Conservation (phyloP, 495 filamentous ascomycete species). For the Lophiostoma macrostomum region DNA sequence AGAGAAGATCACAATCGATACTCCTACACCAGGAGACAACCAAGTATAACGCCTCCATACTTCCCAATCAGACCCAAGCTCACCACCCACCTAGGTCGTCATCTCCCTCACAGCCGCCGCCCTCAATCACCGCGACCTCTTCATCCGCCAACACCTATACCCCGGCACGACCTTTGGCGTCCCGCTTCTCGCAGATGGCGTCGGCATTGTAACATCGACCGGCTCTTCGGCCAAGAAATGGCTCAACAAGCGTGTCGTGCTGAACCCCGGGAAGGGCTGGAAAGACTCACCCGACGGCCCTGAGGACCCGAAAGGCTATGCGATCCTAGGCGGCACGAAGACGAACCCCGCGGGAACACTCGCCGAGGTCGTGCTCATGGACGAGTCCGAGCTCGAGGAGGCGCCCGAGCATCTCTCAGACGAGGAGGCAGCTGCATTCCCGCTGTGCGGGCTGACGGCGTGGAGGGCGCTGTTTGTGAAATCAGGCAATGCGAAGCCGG, state of each 20-base stretch:
- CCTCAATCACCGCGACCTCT: slow-evolving; percentile 89
- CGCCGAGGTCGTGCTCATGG: slow-evolving; percentile 67
- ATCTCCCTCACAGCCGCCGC: slow-evolving; percentile 70
- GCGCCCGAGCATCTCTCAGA: slow-evolving; percentile 68
- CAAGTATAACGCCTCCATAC: slow-evolving; percentile 13
- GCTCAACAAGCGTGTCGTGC: slow-evolving; percentile 65
- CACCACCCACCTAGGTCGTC: slow-evolving; percentile 46
- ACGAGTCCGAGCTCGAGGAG: slow-evolving; percentile 67
- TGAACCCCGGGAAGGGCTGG: slow-evolving; percentile 77
- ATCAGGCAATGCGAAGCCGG: slow-evolving; percentile 39
- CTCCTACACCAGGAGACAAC: slow-evolving; percentile 24
- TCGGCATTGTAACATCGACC: slow-evolving; percentile 63
- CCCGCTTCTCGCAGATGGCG: slow-evolving; percentile 77
- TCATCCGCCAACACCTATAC: slow-evolving; percentile 89
- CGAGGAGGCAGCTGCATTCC: slow-evolving; percentile 74
- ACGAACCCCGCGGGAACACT: slow-evolving; percentile 62
- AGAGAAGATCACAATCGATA: slow-evolving; percentile 33
- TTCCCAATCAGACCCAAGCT: background rate
- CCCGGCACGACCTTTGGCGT: slow-evolving; percentile 72
- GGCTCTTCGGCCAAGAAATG: slow-evolving; percentile 54
- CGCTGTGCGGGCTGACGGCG: slow-evolving; percentile 78
- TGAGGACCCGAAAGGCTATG: slow-evolving; percentile 58
- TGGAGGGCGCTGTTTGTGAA: slow-evolving; percentile 79
- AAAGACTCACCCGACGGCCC: slow-evolving; percentile 65
- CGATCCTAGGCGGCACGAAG: slow-evolving; percentile 70